These are phyloP conservation scores for Musa acuminata DNA, from an alignment of 176 grass and related monocot genomes.

Conservation along the genomic window DNA sequence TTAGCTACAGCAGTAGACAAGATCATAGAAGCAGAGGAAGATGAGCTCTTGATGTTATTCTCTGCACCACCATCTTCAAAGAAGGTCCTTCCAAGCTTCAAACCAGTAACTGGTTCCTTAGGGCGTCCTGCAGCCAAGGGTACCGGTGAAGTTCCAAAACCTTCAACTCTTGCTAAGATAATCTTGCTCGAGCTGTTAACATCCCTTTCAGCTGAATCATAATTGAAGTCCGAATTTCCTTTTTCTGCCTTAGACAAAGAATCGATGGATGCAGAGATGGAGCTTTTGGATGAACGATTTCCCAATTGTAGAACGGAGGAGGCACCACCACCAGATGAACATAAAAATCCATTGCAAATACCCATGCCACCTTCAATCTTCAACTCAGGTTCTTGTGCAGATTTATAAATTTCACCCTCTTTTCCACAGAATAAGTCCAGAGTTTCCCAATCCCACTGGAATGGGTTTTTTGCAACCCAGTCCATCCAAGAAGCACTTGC, in stretches of 20 bases:
- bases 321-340: slow-evolving; percentile 27
- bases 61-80: slow-evolving; percentile 45
- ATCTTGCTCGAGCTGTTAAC: not conserved
- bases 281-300: slow-evolving; percentile 46
- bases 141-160: slow-evolving; percentile 21
- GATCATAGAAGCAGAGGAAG: slow-evolving; percentile 1
- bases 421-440: not conserved
- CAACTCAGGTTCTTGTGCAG: slow-evolving; percentile 18
- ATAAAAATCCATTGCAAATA: not conserved
- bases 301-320: slow-evolving; percentile 42
- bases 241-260: slow-evolving; percentile 5
- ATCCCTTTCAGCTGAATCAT: slow-evolving; percentile 16
- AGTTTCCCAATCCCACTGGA: slow-evolving; percentile 6
- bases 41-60: slow-evolving; percentile 27
- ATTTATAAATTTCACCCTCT: slow-evolving; percentile 14
- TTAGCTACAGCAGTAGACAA: slow-evolving; percentile 11
- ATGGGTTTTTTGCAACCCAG: not conserved
- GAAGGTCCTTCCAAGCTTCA: slow-evolving; percentile 34
- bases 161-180: slow-evolving; percentile 14
- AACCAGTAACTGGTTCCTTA: slow-evolving; percentile 13
- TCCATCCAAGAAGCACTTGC: not conserved
- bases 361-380: slow-evolving; percentile 7
- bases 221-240: slow-evolving; percentile 35
- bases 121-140: not conserved
- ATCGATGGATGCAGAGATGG: slow-evolving; percentile 30